A percentile compares a stretch with the other conserved stretches of the same genome.
Conservation (phyloP, 148 eudicot species). For the Rhododendron henanense region DNA sequence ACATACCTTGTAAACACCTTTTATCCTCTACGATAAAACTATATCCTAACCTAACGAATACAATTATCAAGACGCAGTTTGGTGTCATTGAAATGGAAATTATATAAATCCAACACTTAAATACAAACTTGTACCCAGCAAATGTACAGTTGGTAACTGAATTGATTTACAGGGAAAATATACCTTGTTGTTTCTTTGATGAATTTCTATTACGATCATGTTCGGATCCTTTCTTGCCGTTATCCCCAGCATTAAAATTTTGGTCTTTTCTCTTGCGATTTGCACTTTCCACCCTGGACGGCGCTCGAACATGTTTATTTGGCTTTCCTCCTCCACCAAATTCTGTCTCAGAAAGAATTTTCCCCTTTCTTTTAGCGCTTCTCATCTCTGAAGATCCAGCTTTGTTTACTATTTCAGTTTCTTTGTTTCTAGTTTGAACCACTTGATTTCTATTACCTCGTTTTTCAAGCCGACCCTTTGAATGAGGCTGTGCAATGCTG, state of each 20-base stretch:
- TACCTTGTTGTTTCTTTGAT: background rate
- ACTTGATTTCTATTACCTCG: slow-evolving; percentile 10
- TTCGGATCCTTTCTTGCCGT: background rate
- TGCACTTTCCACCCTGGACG: background rate
- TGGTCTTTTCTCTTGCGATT: background rate
- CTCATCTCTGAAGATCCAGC: slow-evolving; percentile 16
- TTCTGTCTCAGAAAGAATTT: slow-evolving; percentile 3
- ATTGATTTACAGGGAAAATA: background rate
- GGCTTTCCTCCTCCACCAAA: slow-evolving; percentile 9
- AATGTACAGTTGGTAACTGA: background rate
- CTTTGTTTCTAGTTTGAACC: slow-evolving; percentile 2
- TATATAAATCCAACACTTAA: background rate
- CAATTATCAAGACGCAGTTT: background rate
- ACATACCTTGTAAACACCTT: background rate
- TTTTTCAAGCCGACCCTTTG: slow-evolving; percentile 13
- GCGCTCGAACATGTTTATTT: background rate
- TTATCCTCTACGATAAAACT: background rate
- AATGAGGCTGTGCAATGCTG: slow-evolving; percentile 25
- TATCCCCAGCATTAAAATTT: background rate
- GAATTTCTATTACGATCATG: background rate
- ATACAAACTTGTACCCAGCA: background rate
- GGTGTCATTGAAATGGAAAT: background rate
- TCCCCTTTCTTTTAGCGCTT: slow-evolving; percentile 7
- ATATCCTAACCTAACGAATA: background rate
- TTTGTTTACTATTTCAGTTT: slow-evolving; percentile 11